Evolutionary conservation across 1,284 basidiomycete genomes (phyloP).

Genomic region (Puccinia polysora): DNA sequence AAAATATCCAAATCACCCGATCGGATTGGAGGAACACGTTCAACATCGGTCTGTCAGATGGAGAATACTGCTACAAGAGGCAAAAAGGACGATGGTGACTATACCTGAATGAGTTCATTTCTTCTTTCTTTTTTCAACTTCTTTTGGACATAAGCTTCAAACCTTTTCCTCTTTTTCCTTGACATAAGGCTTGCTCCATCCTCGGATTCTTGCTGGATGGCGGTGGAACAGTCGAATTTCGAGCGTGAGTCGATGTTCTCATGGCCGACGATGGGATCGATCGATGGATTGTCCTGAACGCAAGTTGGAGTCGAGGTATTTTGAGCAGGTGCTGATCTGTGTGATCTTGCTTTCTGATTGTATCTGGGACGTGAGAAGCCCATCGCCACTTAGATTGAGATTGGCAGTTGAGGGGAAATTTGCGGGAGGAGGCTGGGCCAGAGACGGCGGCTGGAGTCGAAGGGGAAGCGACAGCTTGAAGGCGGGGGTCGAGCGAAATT

Average conservation of each 20-base stretch:
- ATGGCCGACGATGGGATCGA: slow-evolving; percentile 14
- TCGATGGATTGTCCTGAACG: background rate
- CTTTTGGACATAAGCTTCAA: slow-evolving; percentile 72
- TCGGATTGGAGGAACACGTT: too few relatives aligned
- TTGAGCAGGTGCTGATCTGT: slow-evolving; percentile 8
- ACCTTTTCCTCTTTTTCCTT: slow-evolving; percentile 69
- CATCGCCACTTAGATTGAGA: background rate
- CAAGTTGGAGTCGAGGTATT: background rate
- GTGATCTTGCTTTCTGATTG: slow-evolving; percentile 42
- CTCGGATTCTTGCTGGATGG: background rate
- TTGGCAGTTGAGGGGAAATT: background rate
- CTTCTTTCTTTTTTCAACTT: slow-evolving; percentile 41
- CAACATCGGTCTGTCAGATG: background rate
- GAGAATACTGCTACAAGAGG: background rate
- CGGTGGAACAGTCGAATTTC: background rate
- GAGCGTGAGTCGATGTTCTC: slow-evolving; percentile 1
- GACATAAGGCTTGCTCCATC: slow-evolving; percentile 57
- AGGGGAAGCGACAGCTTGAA: too few relatives aligned
- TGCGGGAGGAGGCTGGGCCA: background rate
- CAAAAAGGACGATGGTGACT: background rate
- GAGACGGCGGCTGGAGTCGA: too few relatives aligned
- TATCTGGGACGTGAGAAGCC: slow-evolving; percentile 40
- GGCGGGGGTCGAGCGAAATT: too few relatives aligned
- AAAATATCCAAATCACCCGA: too few relatives aligned
- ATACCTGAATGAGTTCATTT: slow-evolving; percentile 32